Percentiles rank a stretch among this genome's conserved stretches.
Evolutionary conservation across 1,139 yeast species (phyloP).

Genomic region (Candida sojae): DNA sequence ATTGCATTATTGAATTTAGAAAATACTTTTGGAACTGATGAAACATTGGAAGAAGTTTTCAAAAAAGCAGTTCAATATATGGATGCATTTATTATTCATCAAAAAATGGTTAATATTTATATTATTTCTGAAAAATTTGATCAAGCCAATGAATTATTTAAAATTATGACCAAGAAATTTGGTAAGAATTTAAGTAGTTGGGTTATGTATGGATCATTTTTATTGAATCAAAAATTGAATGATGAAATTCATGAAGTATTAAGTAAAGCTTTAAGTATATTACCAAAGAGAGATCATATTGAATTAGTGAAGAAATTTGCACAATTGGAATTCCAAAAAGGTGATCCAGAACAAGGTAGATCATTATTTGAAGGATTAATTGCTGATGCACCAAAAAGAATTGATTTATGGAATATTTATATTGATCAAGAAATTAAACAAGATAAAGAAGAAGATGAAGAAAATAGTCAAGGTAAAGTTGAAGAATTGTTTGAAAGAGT

Average conservation of each 20-base stretch:
- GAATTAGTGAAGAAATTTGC: slow-evolving; percentile 88
- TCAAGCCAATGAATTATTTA: slow-evolving; percentile 70
- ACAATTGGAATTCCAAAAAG: slow-evolving; percentile 80
- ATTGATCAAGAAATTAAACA: slow-evolving; percentile 87
- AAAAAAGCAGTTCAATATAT: slow-evolving; percentile 84
- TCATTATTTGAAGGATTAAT: slow-evolving; percentile 90
- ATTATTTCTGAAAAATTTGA: slow-evolving; percentile 69
- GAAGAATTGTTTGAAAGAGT: slow-evolving; percentile 86
- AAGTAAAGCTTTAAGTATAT: slow-evolving; percentile 68
- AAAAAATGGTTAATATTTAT: slow-evolving; percentile 74
- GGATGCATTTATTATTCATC: slow-evolving; percentile 84
- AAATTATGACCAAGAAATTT: slow-evolving; percentile 74
- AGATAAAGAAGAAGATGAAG: slow-evolving; percentile 29
- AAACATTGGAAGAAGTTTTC: slow-evolving; percentile 76
- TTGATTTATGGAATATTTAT: slow-evolving; percentile 93
- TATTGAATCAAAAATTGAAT: slow-evolving; percentile 58
- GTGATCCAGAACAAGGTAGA: slow-evolving; percentile 93
- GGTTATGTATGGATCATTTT: slow-evolving; percentile 76
- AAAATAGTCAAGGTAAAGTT: slow-evolving; percentile 63
- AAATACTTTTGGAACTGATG: slow-evolving; percentile 87
- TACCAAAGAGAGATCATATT: slow-evolving; percentile 77
- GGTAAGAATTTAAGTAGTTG: slow-evolving; percentile 72
- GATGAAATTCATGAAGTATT: slow-evolving; percentile 71
- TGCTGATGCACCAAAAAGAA: slow-evolving; percentile 87
- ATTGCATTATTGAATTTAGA: slow-evolving; percentile 93